Evolutionary conservation across 352 stramenopile genomes (phyloP), one percentile per base, ranked within the genome.

Genomic region (Phytopythium helicoides): DNA sequence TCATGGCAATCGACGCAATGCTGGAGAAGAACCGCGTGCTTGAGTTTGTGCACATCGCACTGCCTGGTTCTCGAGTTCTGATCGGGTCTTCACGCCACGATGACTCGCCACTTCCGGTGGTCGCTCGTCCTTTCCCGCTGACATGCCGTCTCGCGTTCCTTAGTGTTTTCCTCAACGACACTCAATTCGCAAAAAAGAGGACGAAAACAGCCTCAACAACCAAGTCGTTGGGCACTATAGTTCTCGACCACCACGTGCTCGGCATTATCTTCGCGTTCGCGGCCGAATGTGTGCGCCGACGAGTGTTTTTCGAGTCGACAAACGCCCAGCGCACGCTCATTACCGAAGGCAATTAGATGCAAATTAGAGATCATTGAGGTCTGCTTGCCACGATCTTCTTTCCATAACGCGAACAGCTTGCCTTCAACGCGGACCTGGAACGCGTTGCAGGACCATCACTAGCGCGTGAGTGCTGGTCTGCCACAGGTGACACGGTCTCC

Each of bases 201-300:
- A 16, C 15, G 14, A 49, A 38, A 25, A 5, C 25, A 6, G 41
- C 28, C 23, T 19, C 41, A 16, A 7, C 19, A n/a, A 18, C 40
- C 10, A 18, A 11, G 19, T 4, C 15, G 11, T 5, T 18, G 16
- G 3, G 3, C 5, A 6, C 14, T 21, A 9, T 47, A 3, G 21
- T 5, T 6, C 8, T 12, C 7, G 15, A 49, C 11, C 14, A 18
- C 11, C 25, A 49, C 15, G 42, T 49, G 10, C 6, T 49, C 14
- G 19, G 23, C 14, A 49, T 37, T 15, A 49, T 49, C 26, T 49
- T 49, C 42, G 42, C 0, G 16, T 38, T 49, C n/a, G 42, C 42
- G 8, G 42, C 42, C 3, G 25, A 49, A 25, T 28, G 42, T 3
- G 6, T 36, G 42, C 15, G 16, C 8, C 42, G 42, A 1, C 11